Evolutionary conservation across 768 basidiomycete genomes (phyloP).

Genomic region (Naematelia encephala): DNA sequence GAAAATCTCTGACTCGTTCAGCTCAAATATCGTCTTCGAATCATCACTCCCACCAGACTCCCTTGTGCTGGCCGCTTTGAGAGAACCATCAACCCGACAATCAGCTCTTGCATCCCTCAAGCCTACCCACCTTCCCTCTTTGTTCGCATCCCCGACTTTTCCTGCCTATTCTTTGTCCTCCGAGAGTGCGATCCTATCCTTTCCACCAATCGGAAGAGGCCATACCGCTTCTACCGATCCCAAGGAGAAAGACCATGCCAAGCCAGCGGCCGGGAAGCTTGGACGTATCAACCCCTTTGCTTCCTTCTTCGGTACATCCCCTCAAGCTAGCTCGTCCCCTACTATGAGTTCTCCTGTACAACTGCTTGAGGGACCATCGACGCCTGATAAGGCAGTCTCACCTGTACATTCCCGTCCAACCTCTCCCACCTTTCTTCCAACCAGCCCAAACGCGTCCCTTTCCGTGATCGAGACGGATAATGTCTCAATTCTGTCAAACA

Average conservation of each 20-base stretch:
- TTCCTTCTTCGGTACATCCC: slow-evolving; percentile 64
- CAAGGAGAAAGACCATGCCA: slow-evolving; percentile 55
- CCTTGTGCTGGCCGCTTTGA: slow-evolving; percentile 24
- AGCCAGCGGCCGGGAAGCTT: slow-evolving; percentile 27
- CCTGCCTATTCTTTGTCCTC: slow-evolving; percentile 54
- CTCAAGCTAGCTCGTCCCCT: slow-evolving; percentile 39
- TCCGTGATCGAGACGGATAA: slow-evolving; percentile 15
- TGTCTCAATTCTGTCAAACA: slow-evolving; percentile 31
- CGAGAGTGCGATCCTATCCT: slow-evolving; percentile 49
- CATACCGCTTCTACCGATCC: slow-evolving; percentile 52
- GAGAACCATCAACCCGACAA: slow-evolving; percentile 30
- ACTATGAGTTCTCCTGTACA: slow-evolving; percentile 51
- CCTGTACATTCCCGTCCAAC: slow-evolving; percentile 14
- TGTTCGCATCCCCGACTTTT: slow-evolving; percentile 12
- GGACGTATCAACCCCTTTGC: slow-evolving; percentile 71
- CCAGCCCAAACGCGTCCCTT: neutral
- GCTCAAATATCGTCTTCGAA: slow-evolving; percentile 54
- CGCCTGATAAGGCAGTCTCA: slow-evolving; percentile 4
- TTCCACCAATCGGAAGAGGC: slow-evolving; percentile 49
- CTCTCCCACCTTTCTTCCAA: slow-evolving; percentile 9
- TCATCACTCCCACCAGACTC: slow-evolving; percentile 53
- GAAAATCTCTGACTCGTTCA: slow-evolving; percentile 23
- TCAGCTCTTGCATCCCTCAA: slow-evolving; percentile 29
- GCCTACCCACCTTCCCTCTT: slow-evolving; percentile 17
- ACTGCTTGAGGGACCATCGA: slow-evolving; percentile 10